phyloP scores from a whole-genome alignment of 202 grass and related monocot genomes.

The Miscanthus sacchariflorus region DNA sequence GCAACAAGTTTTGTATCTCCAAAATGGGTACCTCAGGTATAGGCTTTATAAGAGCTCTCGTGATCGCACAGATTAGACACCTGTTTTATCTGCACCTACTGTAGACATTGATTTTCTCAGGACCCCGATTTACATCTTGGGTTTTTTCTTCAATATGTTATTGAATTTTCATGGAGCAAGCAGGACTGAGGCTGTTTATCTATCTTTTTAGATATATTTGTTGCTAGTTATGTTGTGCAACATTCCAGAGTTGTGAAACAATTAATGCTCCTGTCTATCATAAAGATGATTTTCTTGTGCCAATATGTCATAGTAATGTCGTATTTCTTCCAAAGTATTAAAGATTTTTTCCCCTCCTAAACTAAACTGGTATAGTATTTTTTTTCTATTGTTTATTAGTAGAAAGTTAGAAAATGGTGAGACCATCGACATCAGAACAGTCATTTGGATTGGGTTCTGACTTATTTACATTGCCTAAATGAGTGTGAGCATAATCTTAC shows the following conservation, averaged over 20 bases:
- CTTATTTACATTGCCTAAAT: not conserved
- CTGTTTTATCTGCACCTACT: not conserved
- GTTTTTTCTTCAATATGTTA: not conserved
- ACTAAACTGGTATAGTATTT: not conserved
- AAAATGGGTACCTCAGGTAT: constrained; percentile 98
- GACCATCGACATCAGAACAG: not conserved
- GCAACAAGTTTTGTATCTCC: constrained; percentile 94
- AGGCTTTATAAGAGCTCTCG: not conserved
- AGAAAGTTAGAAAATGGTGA: not conserved
- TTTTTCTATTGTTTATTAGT: not conserved
- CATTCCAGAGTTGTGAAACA: not conserved
- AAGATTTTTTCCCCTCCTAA: not conserved
- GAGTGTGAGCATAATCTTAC: not conserved
- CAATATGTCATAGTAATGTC: constrained; percentile 2
- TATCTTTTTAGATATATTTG: not conserved
- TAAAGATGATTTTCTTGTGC: not conserved
- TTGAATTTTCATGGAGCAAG: constrained; percentile 2
- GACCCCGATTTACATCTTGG: not conserved
- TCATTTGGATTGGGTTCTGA: not conserved
- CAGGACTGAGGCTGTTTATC: not conserved
- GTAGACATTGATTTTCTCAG: not conserved
- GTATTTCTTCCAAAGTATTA: not conserved
- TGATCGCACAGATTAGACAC: not conserved
- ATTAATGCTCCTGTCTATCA: not conserved
- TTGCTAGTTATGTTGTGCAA: not conserved